Evolutionary conservation across 768 basidiomycete species (phyloP), one percentile per base, ranked within the genome.

Genomic region (Lentinula aciculospora): DNA sequence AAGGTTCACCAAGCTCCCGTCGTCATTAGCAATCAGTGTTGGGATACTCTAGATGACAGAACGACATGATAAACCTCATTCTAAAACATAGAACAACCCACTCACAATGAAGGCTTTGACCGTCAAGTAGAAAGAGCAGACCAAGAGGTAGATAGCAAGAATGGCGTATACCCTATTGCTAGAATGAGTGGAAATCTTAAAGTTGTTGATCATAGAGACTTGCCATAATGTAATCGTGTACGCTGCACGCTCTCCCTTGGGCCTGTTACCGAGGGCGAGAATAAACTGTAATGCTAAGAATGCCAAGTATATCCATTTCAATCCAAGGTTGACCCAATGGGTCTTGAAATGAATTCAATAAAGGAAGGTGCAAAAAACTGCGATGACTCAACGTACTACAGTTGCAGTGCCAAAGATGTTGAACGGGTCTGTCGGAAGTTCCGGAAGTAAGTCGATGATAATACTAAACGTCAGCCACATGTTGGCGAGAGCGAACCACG

Each of bases 391-490:
- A 74, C 91, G 58, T 66, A 95, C 93, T 19, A 92, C 69, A 4
- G 66, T 74, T 0, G 66, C 72, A 29, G 84, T 94, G 42, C 91
- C 92, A 61, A 97, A 97, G 53, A 94, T 73, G 46, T 75, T 60
- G 58, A 84, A 78, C 0, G 59, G 55, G 68, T 54, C 37, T 10
- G 79, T 72, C 7, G 7, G 9, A 32, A 60, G 58, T 23, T 62
- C 53, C 1, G 89, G 89, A 13, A 94, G 78, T 40, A 97, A 81
- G 65, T 94, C 85, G 78, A 96, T 92, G 70, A 96, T 92, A 72
- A 96, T 95, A 60, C 86, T 86, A 79, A 96, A 96, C n/a, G 91
- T 95, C 58, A 97, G 75, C 92, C 92, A 97, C 44, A 95, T 75
- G 67, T 95, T 95, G 62, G 93, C 92, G 58, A 94, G 71, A 2